Percentiles rank a stretch among this genome's conserved stretches.
Conservation (phyloP, 2,329 filamentous ascomycete species). For the Cladosporium sp. region DNA sequence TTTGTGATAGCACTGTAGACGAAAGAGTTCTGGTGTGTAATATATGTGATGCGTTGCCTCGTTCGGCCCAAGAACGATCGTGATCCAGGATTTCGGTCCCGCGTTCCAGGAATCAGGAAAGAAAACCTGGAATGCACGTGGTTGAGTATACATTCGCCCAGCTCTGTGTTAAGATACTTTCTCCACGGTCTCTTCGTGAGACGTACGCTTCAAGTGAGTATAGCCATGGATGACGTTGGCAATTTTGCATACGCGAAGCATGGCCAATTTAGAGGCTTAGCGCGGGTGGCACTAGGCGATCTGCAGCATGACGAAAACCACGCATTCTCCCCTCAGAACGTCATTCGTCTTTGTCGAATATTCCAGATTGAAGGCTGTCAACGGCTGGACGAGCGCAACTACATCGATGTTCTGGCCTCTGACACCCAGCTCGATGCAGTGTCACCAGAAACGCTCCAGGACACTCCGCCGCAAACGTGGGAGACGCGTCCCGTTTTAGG, state of each 20-base stretch:
- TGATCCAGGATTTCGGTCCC: neutral
- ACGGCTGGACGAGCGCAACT: constrained; percentile 13
- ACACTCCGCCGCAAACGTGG: neutral
- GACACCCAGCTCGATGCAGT: neutral
- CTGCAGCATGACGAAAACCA: constrained; percentile 9
- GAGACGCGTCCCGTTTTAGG: neutral
- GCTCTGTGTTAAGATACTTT: neutral
- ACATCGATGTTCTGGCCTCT: constrained; percentile 13
- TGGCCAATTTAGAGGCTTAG: constrained; percentile 12
- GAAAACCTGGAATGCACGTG: neutral
- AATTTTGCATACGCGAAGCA: constrained; percentile 2
- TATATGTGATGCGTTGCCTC: neutral
- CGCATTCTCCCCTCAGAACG: constrained; percentile 14
- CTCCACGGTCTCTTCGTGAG: neutral
- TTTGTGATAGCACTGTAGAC: neutral
- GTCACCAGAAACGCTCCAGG: neutral
- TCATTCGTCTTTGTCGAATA: constrained; percentile 15
- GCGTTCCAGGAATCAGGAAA: neutral
- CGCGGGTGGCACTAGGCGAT: constrained; percentile 12
- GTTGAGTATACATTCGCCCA: neutral
- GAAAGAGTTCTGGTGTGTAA: neutral
- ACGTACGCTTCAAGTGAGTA: neutral
- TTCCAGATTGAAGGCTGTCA: constrained; percentile 20
- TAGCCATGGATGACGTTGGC: constrained; percentile 1
- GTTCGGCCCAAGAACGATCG: neutral